A percentile compares a stretch with the other conserved stretches of the same genome.
Conservation (phyloP, 495 filamentous ascomycete species). For the Penicillium ochrochloron region DNA sequence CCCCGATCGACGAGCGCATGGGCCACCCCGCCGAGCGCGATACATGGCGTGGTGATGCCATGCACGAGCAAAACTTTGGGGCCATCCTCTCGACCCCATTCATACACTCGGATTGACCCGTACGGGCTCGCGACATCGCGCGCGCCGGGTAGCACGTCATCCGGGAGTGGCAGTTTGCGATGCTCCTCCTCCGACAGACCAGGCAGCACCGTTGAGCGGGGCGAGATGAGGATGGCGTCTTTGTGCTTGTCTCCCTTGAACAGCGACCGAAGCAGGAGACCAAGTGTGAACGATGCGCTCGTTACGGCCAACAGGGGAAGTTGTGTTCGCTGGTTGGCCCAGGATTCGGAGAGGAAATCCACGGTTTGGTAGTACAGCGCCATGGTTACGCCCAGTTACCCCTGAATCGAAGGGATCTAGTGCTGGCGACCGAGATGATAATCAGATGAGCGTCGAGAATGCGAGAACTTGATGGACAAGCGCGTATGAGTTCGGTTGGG, state of each 20-base stretch:
- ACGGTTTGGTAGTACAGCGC: slow-evolving; percentile 46
- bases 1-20: slow-evolving; percentile 71
- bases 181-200: slow-evolving; percentile 52
- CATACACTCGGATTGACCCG: slow-evolving; percentile 81
- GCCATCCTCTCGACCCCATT: slow-evolving; percentile 85
- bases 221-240: slow-evolving; percentile 48
- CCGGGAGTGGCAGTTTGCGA: slow-evolving; percentile 67
- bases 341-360: slow-evolving; percentile 45
- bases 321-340: slow-evolving; percentile 43
- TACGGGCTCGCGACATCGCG: slow-evolving; percentile 78
- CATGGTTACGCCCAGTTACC: slow-evolving; percentile 29
- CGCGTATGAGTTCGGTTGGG: slow-evolving; percentile 9
- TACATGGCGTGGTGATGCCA: slow-evolving; percentile 84
- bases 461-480: background rate
- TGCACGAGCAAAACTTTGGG: slow-evolving; percentile 81
- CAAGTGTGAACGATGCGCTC: slow-evolving; percentile 47
- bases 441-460: background rate
- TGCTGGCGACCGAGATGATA: background rate
- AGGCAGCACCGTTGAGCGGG: slow-evolving; percentile 49
- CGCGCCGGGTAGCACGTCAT: slow-evolving; percentile 72
- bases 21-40: slow-evolving; percentile 70
- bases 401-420: slow-evolving; percentile 15
- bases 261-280: slow-evolving; percentile 45
- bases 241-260: slow-evolving; percentile 24
- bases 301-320: slow-evolving; percentile 48